phyloP scores from a whole-genome alignment of 1,284 basidiomycete genomes.

The Sanghuangporus baumii region DNA sequence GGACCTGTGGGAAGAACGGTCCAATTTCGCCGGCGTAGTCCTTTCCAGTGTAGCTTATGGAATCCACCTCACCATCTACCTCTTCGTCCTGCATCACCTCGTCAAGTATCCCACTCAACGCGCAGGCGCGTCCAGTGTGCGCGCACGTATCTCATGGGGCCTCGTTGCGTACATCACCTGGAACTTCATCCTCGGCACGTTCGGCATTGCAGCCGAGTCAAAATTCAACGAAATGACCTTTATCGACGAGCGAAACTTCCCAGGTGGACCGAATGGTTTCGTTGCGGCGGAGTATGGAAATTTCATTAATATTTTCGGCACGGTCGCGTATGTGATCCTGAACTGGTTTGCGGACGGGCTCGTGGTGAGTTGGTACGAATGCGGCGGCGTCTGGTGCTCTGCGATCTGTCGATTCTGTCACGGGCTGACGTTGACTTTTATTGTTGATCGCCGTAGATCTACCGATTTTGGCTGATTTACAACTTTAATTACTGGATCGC shows the following conservation, averaged over 20 bases:
- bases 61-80: slow-evolving; percentile 15
- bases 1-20: slow-evolving; percentile 18
- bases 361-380: slow-evolving; percentile 14
- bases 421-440: neutral
- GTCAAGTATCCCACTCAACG: slow-evolving; percentile 11
- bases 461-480: slow-evolving; percentile 21
- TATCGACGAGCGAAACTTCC: slow-evolving; percentile 14
- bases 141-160: slow-evolving; percentile 8
- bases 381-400: neutral
- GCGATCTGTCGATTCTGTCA: neutral
- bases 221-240: slow-evolving; percentile 15
- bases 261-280: slow-evolving; percentile 15
- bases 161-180: slow-evolving; percentile 17
- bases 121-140: neutral
- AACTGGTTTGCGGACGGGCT: slow-evolving; percentile 22
- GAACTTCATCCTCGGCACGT: slow-evolving; percentile 16
- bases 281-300: slow-evolving; percentile 11
- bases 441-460: slow-evolving; percentile 9
- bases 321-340: slow-evolving; percentile 17
- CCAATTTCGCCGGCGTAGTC: slow-evolving; percentile 15
- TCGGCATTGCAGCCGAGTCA: slow-evolving; percentile 12
- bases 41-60: slow-evolving; percentile 16
- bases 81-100: slow-evolving; percentile 17
- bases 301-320: slow-evolving; percentile 16
- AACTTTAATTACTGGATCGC: slow-evolving; percentile 19